phyloP scores from a whole-genome alignment of 2,329 filamentous ascomycete genomes.

The Fusarium sp. region DNA sequence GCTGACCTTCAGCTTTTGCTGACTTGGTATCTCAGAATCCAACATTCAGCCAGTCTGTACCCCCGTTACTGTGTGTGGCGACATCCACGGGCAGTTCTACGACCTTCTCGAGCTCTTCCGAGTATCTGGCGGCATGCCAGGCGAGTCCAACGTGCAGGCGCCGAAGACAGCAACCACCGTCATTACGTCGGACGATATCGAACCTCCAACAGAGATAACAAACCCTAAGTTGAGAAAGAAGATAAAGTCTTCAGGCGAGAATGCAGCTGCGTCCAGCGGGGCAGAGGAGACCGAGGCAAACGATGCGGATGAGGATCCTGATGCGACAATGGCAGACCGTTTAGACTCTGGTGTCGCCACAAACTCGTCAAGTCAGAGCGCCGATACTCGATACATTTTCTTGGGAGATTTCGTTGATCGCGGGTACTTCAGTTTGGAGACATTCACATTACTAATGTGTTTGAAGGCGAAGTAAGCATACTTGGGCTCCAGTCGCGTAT shows the following conservation, averaged over 20 bases:
- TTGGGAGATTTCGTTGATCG: constrained; percentile 96
- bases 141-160: constrained; percentile 77
- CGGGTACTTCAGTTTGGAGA: constrained; percentile 97
- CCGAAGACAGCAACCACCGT: constrained; percentile 77
- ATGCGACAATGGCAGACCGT: constrained; percentile 49
- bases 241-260: constrained; percentile 67
- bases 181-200: constrained; percentile 91
- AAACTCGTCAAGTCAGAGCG: constrained; percentile 60
- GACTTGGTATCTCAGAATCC: constrained; percentile 73
- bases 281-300: constrained; percentile 63
- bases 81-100: constrained; percentile 99
- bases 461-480: constrained; percentile 77
- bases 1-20: constrained; percentile 24
- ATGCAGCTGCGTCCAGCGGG: constrained; percentile 61
- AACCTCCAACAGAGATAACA: constrained; percentile 89
- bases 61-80: constrained; percentile 95
- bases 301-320: constrained; percentile 53
- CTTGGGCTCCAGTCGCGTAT: background rate
- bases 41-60: constrained; percentile 99
- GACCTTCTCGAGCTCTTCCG: constrained; percentile 97
- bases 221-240: constrained; percentile 90
- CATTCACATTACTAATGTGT: constrained; percentile 96
- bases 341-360: constrained; percentile 54
- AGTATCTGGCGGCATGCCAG: constrained; percentile 96
- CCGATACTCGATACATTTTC: constrained; percentile 70